phyloP scores from a whole-genome alignment of 2,329 filamentous ascomycete genomes.

The Penicillium concentricum region DNA sequence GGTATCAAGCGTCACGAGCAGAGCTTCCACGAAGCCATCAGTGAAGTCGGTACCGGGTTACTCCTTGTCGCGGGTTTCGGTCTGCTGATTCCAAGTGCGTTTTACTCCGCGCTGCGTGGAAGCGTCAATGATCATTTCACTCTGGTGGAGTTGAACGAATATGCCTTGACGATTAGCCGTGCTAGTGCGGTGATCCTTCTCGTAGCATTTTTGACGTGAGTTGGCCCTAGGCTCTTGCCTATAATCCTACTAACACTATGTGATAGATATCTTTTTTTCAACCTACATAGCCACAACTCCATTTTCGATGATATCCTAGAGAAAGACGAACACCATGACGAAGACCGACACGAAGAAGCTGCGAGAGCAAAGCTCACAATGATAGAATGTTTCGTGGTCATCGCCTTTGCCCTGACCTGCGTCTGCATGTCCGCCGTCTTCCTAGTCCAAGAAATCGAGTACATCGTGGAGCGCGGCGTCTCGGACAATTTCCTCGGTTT shows the following conservation, averaged over 20 bases:
- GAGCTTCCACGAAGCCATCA: conserved; percentile 71
- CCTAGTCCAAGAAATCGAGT: conserved; percentile 70
- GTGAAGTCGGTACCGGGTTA: conserved; percentile 74
- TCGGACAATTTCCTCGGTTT: conserved; percentile 65
- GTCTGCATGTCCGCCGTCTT: conserved; percentile 73
- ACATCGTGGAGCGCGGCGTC: conserved; percentile 55
- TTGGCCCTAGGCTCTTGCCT: not conserved
- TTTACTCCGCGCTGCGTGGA: conserved; percentile 45
- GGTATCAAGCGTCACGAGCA: conserved; percentile 67
- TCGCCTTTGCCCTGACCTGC: conserved; percentile 63
- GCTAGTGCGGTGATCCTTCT: conserved; percentile 70
- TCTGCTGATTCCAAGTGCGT: conserved; percentile 46
- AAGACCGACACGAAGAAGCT: conserved; percentile 61
- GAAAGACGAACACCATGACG: conserved; percentile 66
- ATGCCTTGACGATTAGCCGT: conserved; percentile 66
- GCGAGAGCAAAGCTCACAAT: conserved; percentile 69
- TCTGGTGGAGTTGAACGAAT: conserved; percentile 46
- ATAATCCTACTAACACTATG: conserved; percentile 5
- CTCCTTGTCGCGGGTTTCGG: conserved; percentile 71
- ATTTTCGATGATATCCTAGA: conserved; percentile 74
- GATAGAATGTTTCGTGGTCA: conserved; percentile 67
- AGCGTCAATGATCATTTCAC: conserved; percentile 40
- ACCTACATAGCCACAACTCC: conserved; percentile 72
- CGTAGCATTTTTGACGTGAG: conserved; percentile 64
- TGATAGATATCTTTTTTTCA: conserved; percentile 62